These are phyloP conservation scores for Aspergillus texensis DNA, from an alignment of 2,329 filamentous ascomycete species.

Conservation along the genomic window DNA sequence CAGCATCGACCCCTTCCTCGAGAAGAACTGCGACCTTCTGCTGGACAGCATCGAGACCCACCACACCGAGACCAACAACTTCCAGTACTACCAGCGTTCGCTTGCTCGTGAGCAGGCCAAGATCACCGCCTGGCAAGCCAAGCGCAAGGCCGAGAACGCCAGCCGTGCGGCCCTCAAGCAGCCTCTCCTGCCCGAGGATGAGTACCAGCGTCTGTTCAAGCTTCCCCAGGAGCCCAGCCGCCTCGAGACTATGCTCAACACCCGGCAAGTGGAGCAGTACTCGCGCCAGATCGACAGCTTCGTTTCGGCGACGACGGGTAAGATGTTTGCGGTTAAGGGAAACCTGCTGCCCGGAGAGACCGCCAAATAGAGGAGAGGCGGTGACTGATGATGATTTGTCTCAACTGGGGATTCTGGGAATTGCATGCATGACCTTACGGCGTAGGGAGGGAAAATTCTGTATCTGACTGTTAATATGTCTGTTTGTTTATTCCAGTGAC, in stretches of 20 bases:
- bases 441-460: conserved; percentile 47
- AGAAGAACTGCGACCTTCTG: conserved; percentile 96
- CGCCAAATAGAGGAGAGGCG: conserved; percentile 35
- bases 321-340: conserved; percentile 95
- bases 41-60: conserved; percentile 97
- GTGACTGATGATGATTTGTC: conserved; percentile 24
- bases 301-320: conserved; percentile 84
- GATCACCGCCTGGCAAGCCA: conserved; percentile 93
- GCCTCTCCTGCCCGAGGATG: conserved; percentile 84
- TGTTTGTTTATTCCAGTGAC: conserved; percentile 37
- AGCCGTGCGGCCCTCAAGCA: conserved; percentile 85
- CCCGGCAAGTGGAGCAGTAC: conserved; percentile 96
- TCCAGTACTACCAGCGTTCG: conserved; percentile 95
- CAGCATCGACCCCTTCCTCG: conserved; percentile 93
- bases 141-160: conserved; percentile 95
- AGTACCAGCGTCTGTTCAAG: conserved; percentile 99
- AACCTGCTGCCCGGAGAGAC: conserved; percentile 63
- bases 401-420: conserved; percentile 34
- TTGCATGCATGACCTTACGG: conserved; percentile 49
- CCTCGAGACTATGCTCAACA: conserved; percentile 91
- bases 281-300: conserved; percentile 96
- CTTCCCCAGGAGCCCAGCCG: conserved; percentile 91
- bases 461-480: conserved; percentile 44
- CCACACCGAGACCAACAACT: conserved; percentile 99
- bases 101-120: conserved; percentile 92